Conservation (phyloP, 352 stramenopile species). For the Phytophthora pluvialis region DNA sequence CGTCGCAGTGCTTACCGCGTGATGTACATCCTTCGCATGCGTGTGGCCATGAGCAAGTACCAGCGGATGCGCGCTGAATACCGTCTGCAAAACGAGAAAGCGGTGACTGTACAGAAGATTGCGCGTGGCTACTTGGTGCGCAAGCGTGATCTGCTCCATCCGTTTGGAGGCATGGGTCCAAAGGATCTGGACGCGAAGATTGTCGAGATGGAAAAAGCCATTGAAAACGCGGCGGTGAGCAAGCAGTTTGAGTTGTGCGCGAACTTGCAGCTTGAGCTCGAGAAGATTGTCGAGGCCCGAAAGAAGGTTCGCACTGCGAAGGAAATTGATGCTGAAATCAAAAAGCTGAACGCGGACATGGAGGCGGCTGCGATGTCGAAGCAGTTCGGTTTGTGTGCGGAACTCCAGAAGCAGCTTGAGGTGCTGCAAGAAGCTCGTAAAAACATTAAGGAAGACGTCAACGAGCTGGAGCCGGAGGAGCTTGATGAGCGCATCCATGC, state of each 20-base stretch:
- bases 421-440: slow-evolving; percentile 76
- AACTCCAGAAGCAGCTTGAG: slow-evolving; percentile 84
- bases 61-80: slow-evolving; percentile 54
- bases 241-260: slow-evolving; percentile 90
- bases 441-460: slow-evolving; percentile 84
- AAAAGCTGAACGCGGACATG: slow-evolving; percentile 79
- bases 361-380: slow-evolving; percentile 75
- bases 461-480: slow-evolving; percentile 84
- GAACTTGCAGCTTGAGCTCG: slow-evolving; percentile 84
- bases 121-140: slow-evolving; percentile 74
- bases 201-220: slow-evolving; percentile 74
- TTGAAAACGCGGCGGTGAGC: slow-evolving; percentile 75
- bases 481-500: slow-evolving; percentile 80
- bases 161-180: slow-evolving; percentile 76
- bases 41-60: slow-evolving; percentile 75
- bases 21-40: slow-evolving; percentile 60
- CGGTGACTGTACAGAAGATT: slow-evolving; percentile 79
- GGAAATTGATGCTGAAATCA: slow-evolving; percentile 85
- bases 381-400: slow-evolving; percentile 82
- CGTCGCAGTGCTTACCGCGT: slow-evolving; percentile 70
- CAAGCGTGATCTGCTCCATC: slow-evolving; percentile 77
- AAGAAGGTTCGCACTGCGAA: slow-evolving; percentile 89
- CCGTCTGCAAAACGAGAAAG: slow-evolving; percentile 54
- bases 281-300: slow-evolving; percentile 80
- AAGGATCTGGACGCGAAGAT: slow-evolving; percentile 87